These are phyloP conservation scores for Fraxinus cuspidata DNA, from an alignment of 257 asterid species.

Conservation along the genomic window DNA sequence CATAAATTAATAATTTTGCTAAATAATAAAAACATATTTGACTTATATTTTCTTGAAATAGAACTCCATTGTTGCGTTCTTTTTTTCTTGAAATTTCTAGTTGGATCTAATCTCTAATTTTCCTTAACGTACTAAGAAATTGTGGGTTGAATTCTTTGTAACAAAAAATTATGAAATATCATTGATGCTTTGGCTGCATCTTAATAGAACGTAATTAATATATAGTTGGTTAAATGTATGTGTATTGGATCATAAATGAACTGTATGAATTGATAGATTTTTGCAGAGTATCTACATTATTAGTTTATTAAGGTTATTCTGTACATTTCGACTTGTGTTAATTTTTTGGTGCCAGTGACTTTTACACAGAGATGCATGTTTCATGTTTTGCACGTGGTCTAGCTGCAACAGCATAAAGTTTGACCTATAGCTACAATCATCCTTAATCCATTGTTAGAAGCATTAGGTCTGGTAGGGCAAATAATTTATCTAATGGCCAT, in stretches of 20 bases:
- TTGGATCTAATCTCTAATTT: not conserved
- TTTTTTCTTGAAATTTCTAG: not conserved
- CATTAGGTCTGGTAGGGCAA: not conserved
- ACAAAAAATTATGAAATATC: no score
- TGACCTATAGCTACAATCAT: not conserved
- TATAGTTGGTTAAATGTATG: not conserved
- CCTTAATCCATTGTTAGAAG: not conserved
- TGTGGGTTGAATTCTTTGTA: not conserved
- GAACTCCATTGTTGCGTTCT: not conserved
- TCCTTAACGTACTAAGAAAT: not conserved
- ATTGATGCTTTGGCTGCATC: no score
- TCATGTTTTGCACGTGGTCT: not conserved
- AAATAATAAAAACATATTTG: no score
- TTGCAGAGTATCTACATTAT: not conserved
- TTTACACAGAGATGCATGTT: not conserved
- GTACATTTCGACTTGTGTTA: not conserved
- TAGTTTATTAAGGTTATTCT: not conserved
- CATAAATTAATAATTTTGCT: not conserved
- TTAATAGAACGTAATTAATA: no score
- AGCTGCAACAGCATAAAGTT: not conserved
- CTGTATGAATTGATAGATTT: no score
- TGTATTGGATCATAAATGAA: no score
- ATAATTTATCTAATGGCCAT: not conserved
- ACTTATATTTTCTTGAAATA: not conserved
- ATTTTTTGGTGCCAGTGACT: not conserved